Base-by-base conservation (phyloP, 1,284 basidiomycete genomes). In the Austroboletus niveus region DNA sequence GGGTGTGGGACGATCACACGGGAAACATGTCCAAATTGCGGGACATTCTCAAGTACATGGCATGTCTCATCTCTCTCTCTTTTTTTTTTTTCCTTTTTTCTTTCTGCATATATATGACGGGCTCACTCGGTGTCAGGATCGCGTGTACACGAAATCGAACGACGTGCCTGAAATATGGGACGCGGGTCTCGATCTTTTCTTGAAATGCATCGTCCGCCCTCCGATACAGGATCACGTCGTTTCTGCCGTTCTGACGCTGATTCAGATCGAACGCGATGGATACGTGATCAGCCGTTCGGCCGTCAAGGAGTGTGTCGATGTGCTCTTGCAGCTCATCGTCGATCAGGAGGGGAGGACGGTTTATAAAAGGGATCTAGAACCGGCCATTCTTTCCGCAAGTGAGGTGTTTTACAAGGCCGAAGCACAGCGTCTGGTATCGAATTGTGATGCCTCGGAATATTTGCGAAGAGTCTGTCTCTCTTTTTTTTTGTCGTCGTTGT, bases 31-130 rank as follows among this genome's bases (percentile, higher is more conserved):
- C 81, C 41, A 94, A 95, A 68, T 71, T 99, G 52, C 84, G 88
- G 36, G 94, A 95, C 66, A 84, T 99, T 34, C 76, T 99, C 59
- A 93, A 92, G 65, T 99, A 99, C 69, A 96, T 99, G 90, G 96
- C 95, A 51, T 24, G 22, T 24, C 22, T 24, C 22, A 60, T 60
- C 83, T 69, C 41, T 48, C 43, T 15, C 48, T 50, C 24, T 15
- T 10, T 10, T 51, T 27, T 45, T 29, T 31, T 24, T 24, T 5
- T 24, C 5, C 22, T 24, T 24, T 24, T 24, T 17, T 17, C 17
- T 17, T 17, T 17, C 17, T 17, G 17, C 22, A 24, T 24, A 24
- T 24, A 22, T n/a, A 38, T 57, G 35, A 46, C 35, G 45, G 50
- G 34, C 60, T 60, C 47, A 71, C 47, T 24, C 14, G 45, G 39